Conservation (phyloP, 208 protist species). For the Trypanosoma vivax region DNA sequence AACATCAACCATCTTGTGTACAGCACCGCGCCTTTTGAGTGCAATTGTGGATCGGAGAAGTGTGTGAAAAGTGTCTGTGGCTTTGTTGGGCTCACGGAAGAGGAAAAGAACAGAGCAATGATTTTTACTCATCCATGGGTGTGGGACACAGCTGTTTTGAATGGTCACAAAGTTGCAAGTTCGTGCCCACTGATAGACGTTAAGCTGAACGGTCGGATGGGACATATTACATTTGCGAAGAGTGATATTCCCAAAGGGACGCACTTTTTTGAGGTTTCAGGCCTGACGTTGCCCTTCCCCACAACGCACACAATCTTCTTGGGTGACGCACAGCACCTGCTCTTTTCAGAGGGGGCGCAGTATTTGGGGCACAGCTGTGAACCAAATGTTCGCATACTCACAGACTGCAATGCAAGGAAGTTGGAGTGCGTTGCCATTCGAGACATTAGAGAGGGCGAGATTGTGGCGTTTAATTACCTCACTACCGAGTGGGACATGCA, state of each 20-base stretch:
- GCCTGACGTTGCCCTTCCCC: constrained; percentile 71
- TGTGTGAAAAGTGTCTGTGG: constrained; percentile 41
- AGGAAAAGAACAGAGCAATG: constrained; percentile 42
- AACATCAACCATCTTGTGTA: constrained; percentile 77
- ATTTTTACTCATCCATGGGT: constrained; percentile 48
- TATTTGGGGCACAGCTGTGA: constrained; percentile 83
- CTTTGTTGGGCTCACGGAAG: constrained; percentile 36
- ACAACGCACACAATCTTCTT: constrained; percentile 82
- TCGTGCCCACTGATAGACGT: constrained; percentile 52
- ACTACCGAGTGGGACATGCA: constrained; percentile 89
- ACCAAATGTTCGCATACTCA: constrained; percentile 77
- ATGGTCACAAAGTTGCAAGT: constrained; percentile 52
- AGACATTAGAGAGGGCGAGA: constrained; percentile 55
- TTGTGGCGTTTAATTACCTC: constrained; percentile 87
- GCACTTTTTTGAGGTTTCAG: constrained; percentile 63
- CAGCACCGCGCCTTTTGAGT: constrained; percentile 36
- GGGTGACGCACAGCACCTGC: constrained; percentile 51
- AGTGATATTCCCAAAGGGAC: constrained; percentile 41
- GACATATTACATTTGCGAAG: constrained; percentile 77
- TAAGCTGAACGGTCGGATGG: constrained; percentile 56
- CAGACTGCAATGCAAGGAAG: constrained; percentile 38
- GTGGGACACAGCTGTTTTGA: constrained; percentile 37
- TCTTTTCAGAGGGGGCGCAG: constrained; percentile 79
- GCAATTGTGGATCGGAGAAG: constrained; percentile 31
- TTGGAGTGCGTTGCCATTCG: constrained; percentile 72